Conservation (phyloP, 768 basidiomycete species). For the Termitomyces sp. region DNA sequence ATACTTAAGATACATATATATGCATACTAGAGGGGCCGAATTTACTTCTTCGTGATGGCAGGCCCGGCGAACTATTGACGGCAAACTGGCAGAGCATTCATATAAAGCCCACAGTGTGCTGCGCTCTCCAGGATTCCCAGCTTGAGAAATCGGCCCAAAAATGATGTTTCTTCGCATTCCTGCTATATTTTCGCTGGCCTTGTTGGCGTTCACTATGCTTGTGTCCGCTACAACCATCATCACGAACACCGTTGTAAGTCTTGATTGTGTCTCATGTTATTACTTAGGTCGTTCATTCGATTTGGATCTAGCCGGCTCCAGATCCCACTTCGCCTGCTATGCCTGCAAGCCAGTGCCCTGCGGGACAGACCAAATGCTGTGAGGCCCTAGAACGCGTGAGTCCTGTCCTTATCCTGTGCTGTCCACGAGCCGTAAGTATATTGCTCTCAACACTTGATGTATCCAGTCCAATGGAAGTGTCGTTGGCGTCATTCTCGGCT, state of each 20-base stretch:
- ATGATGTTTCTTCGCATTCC: conserved; percentile 18
- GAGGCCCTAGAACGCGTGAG: conserved; percentile 23
- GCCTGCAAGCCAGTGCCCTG: conserved; percentile 21
- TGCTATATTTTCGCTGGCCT: conserved; percentile 12
- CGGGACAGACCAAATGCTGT: conserved; percentile 25
- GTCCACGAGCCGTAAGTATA: neutral
- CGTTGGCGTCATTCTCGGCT: conserved; percentile 22
- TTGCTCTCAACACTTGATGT: neutral
- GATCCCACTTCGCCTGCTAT: conserved; percentile 15
- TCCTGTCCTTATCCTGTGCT: neutral
- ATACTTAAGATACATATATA: no score
- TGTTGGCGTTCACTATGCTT: conserved; percentile 17
- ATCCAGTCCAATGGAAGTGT: conserved; percentile 21
- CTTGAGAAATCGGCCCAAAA: neutral
- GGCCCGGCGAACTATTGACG: neutral
- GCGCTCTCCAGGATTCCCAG: neutral
- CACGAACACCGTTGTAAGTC: conserved; percentile 12
- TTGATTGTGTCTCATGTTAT: neutral
- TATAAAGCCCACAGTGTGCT: neutral
- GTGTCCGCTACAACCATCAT: conserved; percentile 21
- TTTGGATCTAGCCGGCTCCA: conserved; percentile 4
- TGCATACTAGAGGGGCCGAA: neutral
- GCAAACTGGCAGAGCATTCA: neutral
- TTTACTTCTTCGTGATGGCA: neutral
- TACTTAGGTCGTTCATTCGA: neutral